phyloP scores from a whole-genome alignment of 2,329 filamentous ascomycete species.

The Fusarium gaditjirri region DNA sequence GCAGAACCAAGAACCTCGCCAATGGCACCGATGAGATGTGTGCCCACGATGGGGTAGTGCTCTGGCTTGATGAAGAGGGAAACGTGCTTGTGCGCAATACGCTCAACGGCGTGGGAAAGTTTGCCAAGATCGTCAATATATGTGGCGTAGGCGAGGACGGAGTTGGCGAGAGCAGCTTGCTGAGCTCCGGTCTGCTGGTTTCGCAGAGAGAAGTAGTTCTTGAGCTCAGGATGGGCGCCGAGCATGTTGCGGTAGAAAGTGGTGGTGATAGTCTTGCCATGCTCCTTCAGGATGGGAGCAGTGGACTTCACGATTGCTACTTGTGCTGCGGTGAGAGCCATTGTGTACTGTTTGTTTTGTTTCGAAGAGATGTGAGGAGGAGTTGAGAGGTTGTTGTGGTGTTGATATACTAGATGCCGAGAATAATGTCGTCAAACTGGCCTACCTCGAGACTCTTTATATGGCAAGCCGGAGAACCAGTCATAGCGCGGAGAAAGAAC shows the following conservation, averaged over 20 bases:
- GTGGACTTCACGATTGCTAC: constrained; percentile 80
- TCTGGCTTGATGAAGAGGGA: constrained; percentile 75
- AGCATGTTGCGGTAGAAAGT: constrained; percentile 79
- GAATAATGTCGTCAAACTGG: constrained; percentile 8
- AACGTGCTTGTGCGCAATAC: constrained; percentile 81
- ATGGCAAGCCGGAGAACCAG: constrained; percentile 33
- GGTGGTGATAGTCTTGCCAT: constrained; percentile 76
- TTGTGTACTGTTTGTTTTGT: constrained; percentile 31
- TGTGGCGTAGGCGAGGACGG: constrained; percentile 77
- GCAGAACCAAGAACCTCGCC: constrained; percentile 73
- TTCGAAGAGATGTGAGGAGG: neutral
- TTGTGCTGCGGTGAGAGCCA: constrained; percentile 71
- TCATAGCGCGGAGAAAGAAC: constrained; percentile 36
- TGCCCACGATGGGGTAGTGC: constrained; percentile 77
- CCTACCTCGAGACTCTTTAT: constrained; percentile 24
- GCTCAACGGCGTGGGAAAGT: constrained; percentile 67
- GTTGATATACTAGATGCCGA: constrained; percentile 17
- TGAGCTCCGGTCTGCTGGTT: constrained; percentile 77
- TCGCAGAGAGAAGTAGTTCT: constrained; percentile 76
- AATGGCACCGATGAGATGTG: constrained; percentile 75
- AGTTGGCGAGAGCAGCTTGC: constrained; percentile 73
- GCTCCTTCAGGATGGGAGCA: constrained; percentile 74
- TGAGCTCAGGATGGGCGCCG: constrained; percentile 69
- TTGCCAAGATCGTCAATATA: constrained; percentile 76
- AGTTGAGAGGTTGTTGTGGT: neutral